Conservation (phyloP, 1,284 basidiomycete species). For the Irpex sp. region DNA sequence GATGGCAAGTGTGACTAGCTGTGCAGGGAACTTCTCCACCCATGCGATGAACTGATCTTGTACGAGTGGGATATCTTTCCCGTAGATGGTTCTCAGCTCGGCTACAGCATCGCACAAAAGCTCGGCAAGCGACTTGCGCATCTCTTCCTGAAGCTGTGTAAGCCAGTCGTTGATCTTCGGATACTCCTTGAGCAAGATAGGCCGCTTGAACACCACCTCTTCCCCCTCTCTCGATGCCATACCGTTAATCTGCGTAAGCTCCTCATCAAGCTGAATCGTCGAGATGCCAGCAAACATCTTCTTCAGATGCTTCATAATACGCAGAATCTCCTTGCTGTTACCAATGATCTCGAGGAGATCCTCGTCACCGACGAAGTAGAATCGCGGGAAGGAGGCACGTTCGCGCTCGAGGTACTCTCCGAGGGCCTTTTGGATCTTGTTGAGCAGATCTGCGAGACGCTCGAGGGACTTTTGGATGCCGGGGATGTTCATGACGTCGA, state of each 20-base stretch:
- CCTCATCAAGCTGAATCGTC: constrained; percentile 86
- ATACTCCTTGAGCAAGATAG: constrained; percentile 87
- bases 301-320: constrained; percentile 98
- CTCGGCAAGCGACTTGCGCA: constrained; percentile 89
- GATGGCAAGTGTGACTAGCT: constrained; percentile 90
- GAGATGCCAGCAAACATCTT: constrained; percentile 99
- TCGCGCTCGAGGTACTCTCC: constrained; percentile 99
- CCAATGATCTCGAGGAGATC: constrained; percentile 99
- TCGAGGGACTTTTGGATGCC: constrained; percentile 97
- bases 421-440: constrained; percentile 99
- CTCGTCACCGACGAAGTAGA: constrained; percentile 99
- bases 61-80: constrained; percentile 49
- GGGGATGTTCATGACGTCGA: constrained; percentile 96
- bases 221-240: constrained; percentile 97
- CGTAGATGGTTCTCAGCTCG: constrained; percentile 82
- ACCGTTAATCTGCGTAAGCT: constrained; percentile 81
- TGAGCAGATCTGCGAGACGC: constrained; percentile 91
- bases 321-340: constrained; percentile 97
- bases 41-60: constrained; percentile 78
- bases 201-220: constrained; percentile 79
- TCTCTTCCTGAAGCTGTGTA: constrained; percentile 87
- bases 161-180: constrained; percentile 99
- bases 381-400: constrained; percentile 95
- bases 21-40: constrained; percentile 93
- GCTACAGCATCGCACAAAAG: constrained; percentile 77